Evolutionary conservation across 225 moss, liverwort and hornwort species (phyloP).

Genomic region (Bryum argenteum): DNA sequence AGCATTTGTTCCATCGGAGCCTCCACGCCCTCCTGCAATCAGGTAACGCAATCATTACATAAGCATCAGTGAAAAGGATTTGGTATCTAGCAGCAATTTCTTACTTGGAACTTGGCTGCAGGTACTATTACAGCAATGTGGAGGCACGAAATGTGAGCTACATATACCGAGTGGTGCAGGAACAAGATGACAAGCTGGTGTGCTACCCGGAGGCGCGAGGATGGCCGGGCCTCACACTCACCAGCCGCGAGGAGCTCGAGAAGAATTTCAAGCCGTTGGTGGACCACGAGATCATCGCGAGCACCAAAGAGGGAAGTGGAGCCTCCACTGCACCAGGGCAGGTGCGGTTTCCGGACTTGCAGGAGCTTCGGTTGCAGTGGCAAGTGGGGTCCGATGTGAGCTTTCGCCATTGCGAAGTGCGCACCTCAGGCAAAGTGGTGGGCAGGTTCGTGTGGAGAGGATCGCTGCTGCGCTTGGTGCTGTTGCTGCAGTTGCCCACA

Average conservation of each 20-base stretch:
- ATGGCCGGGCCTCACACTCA: conserved; percentile 47
- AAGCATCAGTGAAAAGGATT: too few species aligned
- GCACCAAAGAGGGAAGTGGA: too few species aligned
- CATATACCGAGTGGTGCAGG: conserved; percentile 54
- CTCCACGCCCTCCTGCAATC: conserved; percentile 43
- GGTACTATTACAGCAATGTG: conserved; percentile 54
- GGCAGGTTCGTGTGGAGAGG: conserved; percentile 46
- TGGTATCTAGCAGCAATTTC: too few species aligned
- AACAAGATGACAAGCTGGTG: conserved; percentile 5
- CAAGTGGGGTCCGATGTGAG: conserved; percentile 50
- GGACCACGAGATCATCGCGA: conserved; percentile 26
- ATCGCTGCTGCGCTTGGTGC: conserved; percentile 35
- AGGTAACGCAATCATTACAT: background rate
- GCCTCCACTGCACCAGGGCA: conserved; percentile 7
- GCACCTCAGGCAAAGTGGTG: conserved; percentile 44
- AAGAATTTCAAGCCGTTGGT: conserved; percentile 34
- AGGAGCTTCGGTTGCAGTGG: conserved; percentile 42
- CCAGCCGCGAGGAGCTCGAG: conserved; percentile 37
- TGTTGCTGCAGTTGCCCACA: conserved; percentile 52
- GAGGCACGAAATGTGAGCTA: conserved; percentile 43
- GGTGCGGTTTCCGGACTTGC: conserved; percentile 43
- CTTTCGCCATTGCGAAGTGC: conserved; percentile 51
- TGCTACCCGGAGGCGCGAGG: conserved; percentile 53
- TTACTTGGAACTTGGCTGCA: background rate
- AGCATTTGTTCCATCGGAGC: conserved; percentile 25